Base-by-base conservation (phyloP, 306 rosid species). In the Heteromeles arbutifolia region DNA sequence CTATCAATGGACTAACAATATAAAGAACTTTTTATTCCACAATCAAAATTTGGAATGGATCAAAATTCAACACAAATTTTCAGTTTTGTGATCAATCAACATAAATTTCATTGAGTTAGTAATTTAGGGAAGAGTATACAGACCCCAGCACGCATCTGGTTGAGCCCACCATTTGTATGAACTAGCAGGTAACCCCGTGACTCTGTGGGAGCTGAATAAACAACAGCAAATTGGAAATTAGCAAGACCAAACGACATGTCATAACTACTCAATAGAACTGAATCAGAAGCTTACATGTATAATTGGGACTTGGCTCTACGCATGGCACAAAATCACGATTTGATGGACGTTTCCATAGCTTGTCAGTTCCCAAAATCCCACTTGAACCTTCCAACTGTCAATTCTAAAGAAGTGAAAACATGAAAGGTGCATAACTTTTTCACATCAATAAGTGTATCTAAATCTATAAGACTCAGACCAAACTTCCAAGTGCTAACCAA, bases 61-160 rank as follows among this genome's bases (percentile, higher is more conserved):
- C 39, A 64, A 73, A 41, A 43, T 50, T 44, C 67, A 39, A 41
- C 57, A 39, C 22, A 41, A 41, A 74, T 41, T 43, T 61, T 41
- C 50, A 31, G 8, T 61, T 13, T 25, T 18, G 28, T 61, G 25
- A 61, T 19, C 21, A 73, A 18, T 59, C 69, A 61, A 61, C 8
- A 59, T 73, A 73, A 39, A 73, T 10, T 59, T 22, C 69, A 11
- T 11, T 25, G 25, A 25, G 11, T 25, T 58, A 43, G 68, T 37
- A 25, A 44, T 28, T 61, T 13, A 64, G 66, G 70, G 54, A 65
- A 19, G 58, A 4, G 17, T 43, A 39, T 15, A 84, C 92, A 76
- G 53, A 92, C 98, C 97, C 98, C 97, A 45, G 93, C 82, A 75
- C 97, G 98, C 98, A 95, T 95, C 81, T 95, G 98, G 77, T 92